phyloP scores from a whole-genome alignment of 345 rosid species.

The Gossypium ekmanianum region DNA sequence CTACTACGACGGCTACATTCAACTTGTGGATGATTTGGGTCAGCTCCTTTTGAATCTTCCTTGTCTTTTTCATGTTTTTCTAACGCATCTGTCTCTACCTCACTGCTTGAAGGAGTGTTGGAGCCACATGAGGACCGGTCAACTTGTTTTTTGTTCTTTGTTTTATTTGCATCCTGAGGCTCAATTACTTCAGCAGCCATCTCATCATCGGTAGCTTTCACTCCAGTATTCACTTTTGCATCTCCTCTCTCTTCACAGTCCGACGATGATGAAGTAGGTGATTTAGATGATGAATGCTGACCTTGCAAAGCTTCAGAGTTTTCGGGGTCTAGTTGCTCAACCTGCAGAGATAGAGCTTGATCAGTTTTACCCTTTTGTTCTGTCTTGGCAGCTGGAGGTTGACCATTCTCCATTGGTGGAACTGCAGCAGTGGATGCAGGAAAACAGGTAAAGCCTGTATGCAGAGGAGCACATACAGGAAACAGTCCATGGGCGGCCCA shows the following conservation, averaged over 20 bases:
- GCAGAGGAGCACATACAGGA: slow-evolving; percentile 70
- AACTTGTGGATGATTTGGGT: slow-evolving; percentile 34
- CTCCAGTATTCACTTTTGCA: slow-evolving; percentile 32
- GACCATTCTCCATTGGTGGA: slow-evolving; percentile 35
- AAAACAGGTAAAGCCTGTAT: slow-evolving; percentile 47
- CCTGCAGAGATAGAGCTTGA: slow-evolving; percentile 37
- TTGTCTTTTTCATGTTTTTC: slow-evolving; percentile 51
- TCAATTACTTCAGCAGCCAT: slow-evolving; percentile 42
- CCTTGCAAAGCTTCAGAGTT: slow-evolving; percentile 52
- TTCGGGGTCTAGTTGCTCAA: slow-evolving; percentile 38
- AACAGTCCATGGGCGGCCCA: slow-evolving; percentile 93
- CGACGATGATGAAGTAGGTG: slow-evolving; percentile 38
- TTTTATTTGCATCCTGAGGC: slow-evolving; percentile 45
- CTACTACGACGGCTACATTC: slow-evolving; percentile 55
- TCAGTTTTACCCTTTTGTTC: slow-evolving; percentile 30
- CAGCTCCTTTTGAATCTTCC: slow-evolving; percentile 54
- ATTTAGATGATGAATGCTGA: slow-evolving; percentile 52
- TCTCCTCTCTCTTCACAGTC: slow-evolving; percentile 56
- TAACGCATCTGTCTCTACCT: slow-evolving; percentile 66
- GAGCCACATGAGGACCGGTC: slow-evolving; percentile 94
- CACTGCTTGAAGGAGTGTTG: slow-evolving; percentile 83
- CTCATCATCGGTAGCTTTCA: slow-evolving; percentile 37
- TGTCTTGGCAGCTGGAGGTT: slow-evolving; percentile 30
- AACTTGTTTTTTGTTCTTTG: slow-evolving; percentile 59
- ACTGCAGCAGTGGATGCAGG: slow-evolving; percentile 41